Evolutionary conservation across 2,329 filamentous ascomycete genomes (phyloP).

Genomic region (Xylaria sp.): DNA sequence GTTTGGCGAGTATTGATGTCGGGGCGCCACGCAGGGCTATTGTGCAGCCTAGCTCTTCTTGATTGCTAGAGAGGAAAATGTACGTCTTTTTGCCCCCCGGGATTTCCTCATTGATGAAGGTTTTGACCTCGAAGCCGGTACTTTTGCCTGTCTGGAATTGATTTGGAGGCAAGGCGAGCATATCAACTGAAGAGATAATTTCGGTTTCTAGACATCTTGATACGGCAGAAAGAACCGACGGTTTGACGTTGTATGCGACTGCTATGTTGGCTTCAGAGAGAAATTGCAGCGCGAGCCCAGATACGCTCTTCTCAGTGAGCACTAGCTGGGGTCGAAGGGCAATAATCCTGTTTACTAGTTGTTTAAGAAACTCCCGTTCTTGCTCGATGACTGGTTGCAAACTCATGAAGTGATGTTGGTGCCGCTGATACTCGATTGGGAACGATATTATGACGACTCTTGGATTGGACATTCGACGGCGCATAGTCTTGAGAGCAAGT

Average conservation of each 20-base stretch:
- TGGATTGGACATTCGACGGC: slow-evolving; percentile 82
- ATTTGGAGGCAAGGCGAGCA: slow-evolving; percentile 76
- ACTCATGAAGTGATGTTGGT: slow-evolving; percentile 97
- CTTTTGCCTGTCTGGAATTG: slow-evolving; percentile 81
- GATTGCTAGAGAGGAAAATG: slow-evolving; percentile 91
- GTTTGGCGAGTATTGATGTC: slow-evolving; percentile 73
- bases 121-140: slow-evolving; percentile 92
- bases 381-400: slow-evolving; percentile 96
- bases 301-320: slow-evolving; percentile 92
- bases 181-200: slow-evolving; percentile 94
- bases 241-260: slow-evolving; percentile 96
- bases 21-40: slow-evolving; percentile 89
- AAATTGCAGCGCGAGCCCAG: slow-evolving; percentile 88
- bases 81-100: slow-evolving; percentile 89
- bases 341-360: slow-evolving; percentile 90
- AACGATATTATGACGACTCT: slow-evolving; percentile 94
- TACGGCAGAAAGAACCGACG: slow-evolving; percentile 93
- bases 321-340: slow-evolving; percentile 86
- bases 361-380: slow-evolving; percentile 91
- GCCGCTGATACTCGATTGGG: slow-evolving; percentile 92
- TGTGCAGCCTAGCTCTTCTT: slow-evolving; percentile 90
- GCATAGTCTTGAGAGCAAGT: slow-evolving; percentile 95
- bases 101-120: slow-evolving; percentile 83
- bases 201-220: slow-evolving; percentile 90
- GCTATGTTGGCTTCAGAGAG: slow-evolving; percentile 89